Conservation (phyloP, 1,139 yeast genomes). For the Geotrichum phurueaensis region DNA sequence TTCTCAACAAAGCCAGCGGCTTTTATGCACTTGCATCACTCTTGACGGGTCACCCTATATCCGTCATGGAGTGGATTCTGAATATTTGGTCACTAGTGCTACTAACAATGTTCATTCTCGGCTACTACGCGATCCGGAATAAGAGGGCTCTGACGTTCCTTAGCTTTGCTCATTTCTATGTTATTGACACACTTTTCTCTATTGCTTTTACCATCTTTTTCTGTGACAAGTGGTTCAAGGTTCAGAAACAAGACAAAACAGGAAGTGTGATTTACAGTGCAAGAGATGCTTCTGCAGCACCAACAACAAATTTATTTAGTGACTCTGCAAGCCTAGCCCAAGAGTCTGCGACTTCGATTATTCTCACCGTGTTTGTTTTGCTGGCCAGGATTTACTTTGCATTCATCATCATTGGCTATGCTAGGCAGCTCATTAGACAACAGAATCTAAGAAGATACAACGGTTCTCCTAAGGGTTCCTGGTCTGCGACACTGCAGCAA, state of each 20-base stretch:
- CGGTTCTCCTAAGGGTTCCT: constrained; percentile 35
- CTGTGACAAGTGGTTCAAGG: constrained; percentile 61
- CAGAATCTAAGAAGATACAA: constrained; percentile 34
- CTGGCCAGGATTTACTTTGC: constrained; percentile 59
- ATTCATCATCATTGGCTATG: constrained; percentile 56
- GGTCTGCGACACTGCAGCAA: constrained; percentile 30
- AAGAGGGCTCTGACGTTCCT: constrained; percentile 49
- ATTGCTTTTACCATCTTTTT: constrained; percentile 68
- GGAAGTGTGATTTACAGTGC: constrained; percentile 17
- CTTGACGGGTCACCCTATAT: constrained; percentile 80
- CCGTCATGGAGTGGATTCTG: constrained; percentile 76
- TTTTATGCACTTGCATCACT: constrained; percentile 79
- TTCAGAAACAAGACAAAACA: constrained; percentile 14
- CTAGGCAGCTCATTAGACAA: constrained; percentile 39
- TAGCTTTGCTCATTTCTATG: constrained; percentile 56
- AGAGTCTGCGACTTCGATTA: constrained; percentile 63
- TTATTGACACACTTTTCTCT: constrained; percentile 62
- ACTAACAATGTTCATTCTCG: constrained; percentile 62
- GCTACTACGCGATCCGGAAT: constrained; percentile 45
- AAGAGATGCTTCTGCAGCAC: constrained; percentile 6
- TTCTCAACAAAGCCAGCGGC: constrained; percentile 86
- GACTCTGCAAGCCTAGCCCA: constrained; percentile 66
- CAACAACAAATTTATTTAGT: constrained; percentile 21
- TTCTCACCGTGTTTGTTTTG: constrained; percentile 51
- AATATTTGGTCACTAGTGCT: constrained; percentile 60